Base-by-base conservation (phyloP, 2,329 filamentous ascomycete genomes). In the Paecilomyces formosus region DNA sequence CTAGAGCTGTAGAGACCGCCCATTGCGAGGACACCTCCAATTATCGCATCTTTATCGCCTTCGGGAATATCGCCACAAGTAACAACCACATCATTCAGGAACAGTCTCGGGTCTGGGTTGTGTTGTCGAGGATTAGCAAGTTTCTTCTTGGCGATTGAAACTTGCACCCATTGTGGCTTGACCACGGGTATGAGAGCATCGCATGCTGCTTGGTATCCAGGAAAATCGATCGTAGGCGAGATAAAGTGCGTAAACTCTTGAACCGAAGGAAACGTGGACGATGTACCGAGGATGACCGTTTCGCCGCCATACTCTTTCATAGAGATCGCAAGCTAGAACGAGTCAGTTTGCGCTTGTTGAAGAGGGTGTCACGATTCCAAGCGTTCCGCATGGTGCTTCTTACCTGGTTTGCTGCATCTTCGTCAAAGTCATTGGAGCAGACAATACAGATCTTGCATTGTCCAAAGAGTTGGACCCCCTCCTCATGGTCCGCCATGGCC, bases 11-110 rank as follows among this genome's bases (percentile, higher is more conserved):
- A 90, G 66, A 90, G 84, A 15, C 94, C 94, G 22, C 94, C 94
- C 76, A 97, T 86, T 0, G 94, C 93, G 68, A 96, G 78, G 1
- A 93, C 90, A 1, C 91, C 93, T 11, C 92, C 94, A 45, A 90
- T 85, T 58, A 99, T 97, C 11, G 92, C 90, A 75, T 97, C 93
- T 71, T 92, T 90, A 73, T 99, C 94, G 35, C 86, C 88, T 35
- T 85, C 79, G 0, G 94, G 94, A 53, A 99, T 85, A 66, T 94
- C 89, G 53, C 88, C 90, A 69, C 90, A 95, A 31, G 87, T 88
- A 18, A 97, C 81, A 28, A 89, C 84, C 50, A 97, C 88, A 65
- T 91, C 87, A 55, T 89, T 89, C 75, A 99, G 90, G 72, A 97
- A 94, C 70, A 96, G 85, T 59, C 88, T 85, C 1, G 93, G 92